Evolutionary conservation across 495 filamentous ascomycete species (phyloP), one percentile per base, ranked within the genome.

Genomic region (Chlorociboria aeruginascens): DNA sequence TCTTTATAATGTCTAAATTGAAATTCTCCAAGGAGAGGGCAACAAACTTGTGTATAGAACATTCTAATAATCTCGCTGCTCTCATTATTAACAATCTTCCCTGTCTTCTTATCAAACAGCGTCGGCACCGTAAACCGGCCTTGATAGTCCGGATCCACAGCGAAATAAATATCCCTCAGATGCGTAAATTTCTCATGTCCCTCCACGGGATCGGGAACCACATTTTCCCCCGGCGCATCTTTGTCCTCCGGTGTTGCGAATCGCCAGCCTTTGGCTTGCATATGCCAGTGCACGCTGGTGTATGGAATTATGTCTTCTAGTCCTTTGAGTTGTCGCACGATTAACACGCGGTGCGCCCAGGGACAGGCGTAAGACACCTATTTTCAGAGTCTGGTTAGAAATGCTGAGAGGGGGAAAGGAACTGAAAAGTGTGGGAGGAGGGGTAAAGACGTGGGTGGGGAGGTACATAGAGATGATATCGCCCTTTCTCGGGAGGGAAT

Each of bases 51-150:
- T 7, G 64, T 64, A 48, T 78, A 79, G 7, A 86, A 62, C 71
- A 83, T 81, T 38, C 83, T 64, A 47, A 92, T 78, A 53, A 94
- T 86, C 70, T 93, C 87, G 50, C 75, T 77, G 55, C 81, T 86
- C 71, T 93, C 87, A 52, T 94, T 93, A 63, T 74, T 89, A 48
- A 90, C 86, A 50, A 90, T 84, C 20, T 73, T 79, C 49, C 78
- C 70, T 40, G 64, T 64, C 65, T 83, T 79, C 58, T 72, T 85
- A 62, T 94, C 86, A 69, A 79, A 92, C 20, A 94, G 68, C 28
- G 77, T 73, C 2, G 87, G 87, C 7, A 94, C 85, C 0, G 86
- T 92, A 61, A 81, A 92, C 20, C 85, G 69, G 2, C 83, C 85
- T 37, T 72, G 65, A 57, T 90, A 94, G 31, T 74, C 64, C 0